Conservation (phyloP, 805 yeast genomes). For the Pichia insulana region DNA sequence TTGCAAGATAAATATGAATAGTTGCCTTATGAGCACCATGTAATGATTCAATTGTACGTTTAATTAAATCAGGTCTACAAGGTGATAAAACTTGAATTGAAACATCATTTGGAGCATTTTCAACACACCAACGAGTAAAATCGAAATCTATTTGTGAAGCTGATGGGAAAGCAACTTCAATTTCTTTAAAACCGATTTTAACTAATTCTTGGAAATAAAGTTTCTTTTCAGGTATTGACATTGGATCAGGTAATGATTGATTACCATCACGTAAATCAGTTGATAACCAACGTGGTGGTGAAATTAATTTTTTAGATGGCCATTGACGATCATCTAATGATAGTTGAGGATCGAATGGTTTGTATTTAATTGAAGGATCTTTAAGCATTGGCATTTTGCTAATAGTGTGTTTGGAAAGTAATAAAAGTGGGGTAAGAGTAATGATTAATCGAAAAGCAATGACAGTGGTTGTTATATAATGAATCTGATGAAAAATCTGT, state of each 20-base stretch:
- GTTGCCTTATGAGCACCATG: constrained; percentile 71
- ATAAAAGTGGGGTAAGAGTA: too few species aligned
- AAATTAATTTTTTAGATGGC: constrained; percentile 52
- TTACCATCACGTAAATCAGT: constrained; percentile 81
- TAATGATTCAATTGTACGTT: constrained; percentile 62
- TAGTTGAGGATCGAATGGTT: constrained; percentile 41
- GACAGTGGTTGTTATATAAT: too few species aligned
- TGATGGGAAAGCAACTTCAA: constrained; percentile 75
- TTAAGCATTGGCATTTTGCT: constrained; percentile 33
- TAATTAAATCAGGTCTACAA: constrained; percentile 65
- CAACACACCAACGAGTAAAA: constrained; percentile 67
- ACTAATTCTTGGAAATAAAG: constrained; percentile 59
- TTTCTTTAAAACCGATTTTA: constrained; percentile 72
- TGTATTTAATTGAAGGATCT: constrained; percentile 59
- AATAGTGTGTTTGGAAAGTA: too few species aligned
- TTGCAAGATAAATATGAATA: constrained; percentile 67
- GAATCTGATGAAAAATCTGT: too few species aligned
- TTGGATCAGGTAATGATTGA: constrained; percentile 79
- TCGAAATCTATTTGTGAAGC: constrained; percentile 78
- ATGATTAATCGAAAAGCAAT: too few species aligned
- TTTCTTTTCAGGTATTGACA: constrained; percentile 73
- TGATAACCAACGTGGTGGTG: constrained; percentile 75
- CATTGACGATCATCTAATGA: constrained; percentile 57
- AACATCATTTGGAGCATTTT: constrained; percentile 68
- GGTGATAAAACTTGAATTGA: constrained; percentile 69